Conservation (phyloP, 768 basidiomycete genomes). For the Rhodosporidiobolus sp. region DNA sequence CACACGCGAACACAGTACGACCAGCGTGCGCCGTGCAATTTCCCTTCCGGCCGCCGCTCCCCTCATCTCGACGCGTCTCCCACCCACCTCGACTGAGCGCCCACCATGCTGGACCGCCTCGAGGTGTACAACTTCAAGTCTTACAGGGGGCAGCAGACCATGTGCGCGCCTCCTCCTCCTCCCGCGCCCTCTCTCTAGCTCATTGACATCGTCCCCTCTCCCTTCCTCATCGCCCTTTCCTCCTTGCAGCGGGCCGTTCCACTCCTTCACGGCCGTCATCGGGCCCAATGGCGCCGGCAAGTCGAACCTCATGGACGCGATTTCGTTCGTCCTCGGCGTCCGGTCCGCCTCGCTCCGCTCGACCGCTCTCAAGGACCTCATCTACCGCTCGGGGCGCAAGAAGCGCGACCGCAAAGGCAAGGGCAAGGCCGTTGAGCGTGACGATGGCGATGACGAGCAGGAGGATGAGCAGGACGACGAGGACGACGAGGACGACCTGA, state of each 20-base stretch:
- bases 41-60: no score
- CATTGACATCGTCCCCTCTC: constrained; percentile 1
- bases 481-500: constrained; percentile 37
- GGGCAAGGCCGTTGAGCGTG: constrained; percentile 52
- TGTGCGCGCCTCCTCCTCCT: constrained; percentile 38
- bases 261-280: constrained; percentile 90
- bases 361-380: constrained; percentile 89
- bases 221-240: constrained; percentile 55
- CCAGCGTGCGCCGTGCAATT: no score
- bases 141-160: constrained; percentile 60
- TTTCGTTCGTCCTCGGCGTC: constrained; percentile 96
- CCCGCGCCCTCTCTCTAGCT: background rate
- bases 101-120: constrained; percentile 49
- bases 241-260: constrained; percentile 86
- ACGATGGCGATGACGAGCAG: constrained; percentile 49
- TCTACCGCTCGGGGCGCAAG: constrained; percentile 75
- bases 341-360: constrained; percentile 89
- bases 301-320: constrained; percentile 98
- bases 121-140: constrained; percentile 97
- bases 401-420: constrained; percentile 53
- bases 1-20: no score
- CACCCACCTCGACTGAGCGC: background rate
- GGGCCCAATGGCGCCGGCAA: constrained; percentile 99
- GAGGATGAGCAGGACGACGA: constrained; percentile 54
- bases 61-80: no score